Conservation (phyloP, 306 rosid genomes). For the Hylodesmum podocarpum region DNA sequence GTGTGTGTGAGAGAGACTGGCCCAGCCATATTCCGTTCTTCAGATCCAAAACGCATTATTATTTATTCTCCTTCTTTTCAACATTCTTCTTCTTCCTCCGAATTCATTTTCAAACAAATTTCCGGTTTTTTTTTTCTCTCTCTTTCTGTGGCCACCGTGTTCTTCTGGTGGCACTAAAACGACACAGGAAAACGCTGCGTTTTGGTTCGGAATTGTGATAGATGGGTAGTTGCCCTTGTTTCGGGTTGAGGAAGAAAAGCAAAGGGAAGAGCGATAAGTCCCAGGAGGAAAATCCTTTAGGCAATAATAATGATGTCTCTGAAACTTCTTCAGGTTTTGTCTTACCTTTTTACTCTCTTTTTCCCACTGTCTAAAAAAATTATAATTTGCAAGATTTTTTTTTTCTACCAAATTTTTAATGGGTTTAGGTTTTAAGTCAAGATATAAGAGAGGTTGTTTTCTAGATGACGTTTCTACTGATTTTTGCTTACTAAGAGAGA, state of each 20-base stretch:
- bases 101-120: not conserved
- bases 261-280: not conserved
- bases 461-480: not conserved
- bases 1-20: not conserved
- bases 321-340: conserved; percentile 34
- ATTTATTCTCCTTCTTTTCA: not conserved
- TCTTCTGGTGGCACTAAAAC: not conserved
- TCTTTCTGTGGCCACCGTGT: not conserved
- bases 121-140: not conserved
- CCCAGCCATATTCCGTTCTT: not conserved
- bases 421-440: not conserved
- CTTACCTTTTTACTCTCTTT: not conserved
- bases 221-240: conserved; percentile 42
- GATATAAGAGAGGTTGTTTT: not conserved
- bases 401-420: not conserved
- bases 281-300: not conserved
- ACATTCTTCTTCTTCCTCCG: not conserved
- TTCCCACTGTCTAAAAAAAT: not conserved
- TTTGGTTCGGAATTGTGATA: conserved; percentile 19
- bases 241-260: conserved; percentile 34
- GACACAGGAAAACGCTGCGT: not conserved
- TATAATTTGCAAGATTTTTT: not conserved
- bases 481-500: not conserved
- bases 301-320: not conserved
- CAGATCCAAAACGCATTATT: conserved; percentile 4